Base-by-base conservation (phyloP, 495 filamentous ascomycete genomes). In the Astrothelium macrocarpum region DNA sequence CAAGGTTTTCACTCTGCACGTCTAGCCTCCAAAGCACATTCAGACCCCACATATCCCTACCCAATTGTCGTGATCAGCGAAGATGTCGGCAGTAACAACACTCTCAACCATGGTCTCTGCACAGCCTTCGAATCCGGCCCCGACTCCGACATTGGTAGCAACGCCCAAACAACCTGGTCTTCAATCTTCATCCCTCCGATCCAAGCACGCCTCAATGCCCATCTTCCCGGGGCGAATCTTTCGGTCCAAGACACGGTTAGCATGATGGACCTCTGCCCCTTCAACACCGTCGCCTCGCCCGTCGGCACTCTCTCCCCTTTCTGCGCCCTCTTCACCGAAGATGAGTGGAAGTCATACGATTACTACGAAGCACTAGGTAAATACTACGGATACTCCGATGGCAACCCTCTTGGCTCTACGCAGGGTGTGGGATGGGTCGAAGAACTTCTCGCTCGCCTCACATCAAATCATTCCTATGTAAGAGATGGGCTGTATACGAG, bases 231-330 rank as follows among this genome's bases (percentile, higher is more conserved):
- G 1, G 81, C 82, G 0, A 82, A 83, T 25, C 73, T 95, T 28
- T 78, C 81, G 0, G 65, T 72, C 5, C 49, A 72, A 20, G 82
- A 91, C 14, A 80, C 84, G 9, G 78, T 89, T 67, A 77, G 77
- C 31, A 72, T 96, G 18, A 93, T 96, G 89, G 91, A 95, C 70
- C 75, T 96, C 43, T 96, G 91, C 71, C 83, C 90, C 0, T 96
- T 90, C 71, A 80, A 86, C 64, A 91, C 89, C 0, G 83, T 95
- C 7, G 83, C 87, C 10, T 70, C 74, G 16, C 65, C 36, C 68
- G 75, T 31, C 39, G 77, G 65, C 64, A 75, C 68, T 0, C 39
- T 78, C 7, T 90, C 88, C 0, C 74, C 74, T 0, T 93, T 95
- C 76, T 96, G 91, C 69, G 60, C 65, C 12, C 78, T 95, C 31